A percentile compares a stretch with the other conserved stretches of the same genome.
Conservation (phyloP, 441 rosid genomes). For the Gossypium trilobum region DNA sequence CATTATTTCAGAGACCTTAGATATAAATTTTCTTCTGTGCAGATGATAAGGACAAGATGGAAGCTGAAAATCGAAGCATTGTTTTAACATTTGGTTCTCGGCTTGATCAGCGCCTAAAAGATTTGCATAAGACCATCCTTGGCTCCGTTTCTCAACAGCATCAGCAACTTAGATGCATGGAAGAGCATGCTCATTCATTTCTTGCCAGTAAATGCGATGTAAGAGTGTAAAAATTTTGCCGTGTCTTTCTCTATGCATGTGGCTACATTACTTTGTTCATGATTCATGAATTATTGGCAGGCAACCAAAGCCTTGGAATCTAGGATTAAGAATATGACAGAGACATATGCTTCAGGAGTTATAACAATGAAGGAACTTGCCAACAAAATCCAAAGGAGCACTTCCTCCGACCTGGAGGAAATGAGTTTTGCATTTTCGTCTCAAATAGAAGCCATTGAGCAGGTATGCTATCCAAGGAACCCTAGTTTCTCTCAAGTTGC, state of each 20-base stretch:
- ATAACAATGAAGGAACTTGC: slow-evolving; percentile 43
- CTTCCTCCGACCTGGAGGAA: slow-evolving; percentile 46
- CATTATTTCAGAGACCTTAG: background rate
- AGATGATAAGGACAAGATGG: slow-evolving; percentile 73
- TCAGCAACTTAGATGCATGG: slow-evolving; percentile 66
- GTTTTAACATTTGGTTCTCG: slow-evolving; percentile 76
- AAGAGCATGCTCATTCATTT: slow-evolving; percentile 56
- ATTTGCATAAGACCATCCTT: slow-evolving; percentile 54
- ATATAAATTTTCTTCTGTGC: slow-evolving; percentile 11
- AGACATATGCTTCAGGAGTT: slow-evolving; percentile 45
- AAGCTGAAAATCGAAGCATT: slow-evolving; percentile 55
- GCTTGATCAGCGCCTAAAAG: slow-evolving; percentile 63
- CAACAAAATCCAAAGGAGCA: slow-evolving; percentile 35
- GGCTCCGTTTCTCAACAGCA: slow-evolving; percentile 84
- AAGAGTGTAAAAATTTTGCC: slow-evolving; percentile 23
- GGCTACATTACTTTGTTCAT: background rate
- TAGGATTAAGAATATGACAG: slow-evolving; percentile 46
- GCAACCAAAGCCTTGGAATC: slow-evolving; percentile 49
- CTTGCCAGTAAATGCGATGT: slow-evolving; percentile 76
- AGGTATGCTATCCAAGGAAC: slow-evolving; percentile 34
- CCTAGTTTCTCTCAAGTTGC: background rate
- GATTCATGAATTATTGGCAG: slow-evolving; percentile 29
- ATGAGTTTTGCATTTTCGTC: slow-evolving; percentile 34
- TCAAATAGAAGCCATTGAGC: slow-evolving; percentile 39
- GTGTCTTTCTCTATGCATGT: background rate